Base-by-base conservation (phyloP, 2,329 filamentous ascomycete genomes). In the Ascochyta rabiei region DNA sequence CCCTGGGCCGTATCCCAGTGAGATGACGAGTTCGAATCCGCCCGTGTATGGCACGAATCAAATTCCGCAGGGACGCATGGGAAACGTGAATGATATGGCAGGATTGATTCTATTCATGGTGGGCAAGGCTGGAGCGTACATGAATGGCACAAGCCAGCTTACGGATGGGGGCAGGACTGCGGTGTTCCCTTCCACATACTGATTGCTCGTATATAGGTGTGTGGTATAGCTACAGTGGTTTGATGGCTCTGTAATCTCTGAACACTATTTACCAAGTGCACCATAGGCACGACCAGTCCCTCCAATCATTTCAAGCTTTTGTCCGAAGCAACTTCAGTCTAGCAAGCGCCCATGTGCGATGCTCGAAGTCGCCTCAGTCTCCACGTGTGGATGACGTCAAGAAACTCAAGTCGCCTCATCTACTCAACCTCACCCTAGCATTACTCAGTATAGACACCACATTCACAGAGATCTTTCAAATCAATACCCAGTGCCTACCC, bases 121-220 rank as follows among this genome's bases (percentile, higher is more conserved):
- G 9, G 77, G 79, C 3, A 80, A 79, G 35, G 78, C 77, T 6
- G 81, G 81, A 1, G 76, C 75, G 12, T 86, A 84, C 68, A 74
- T 81, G 45, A 85, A 85, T 67, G 84, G 84, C 0, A 78, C 73
- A 49, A 74, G 82, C 15, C 76, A 81, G 46, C 67, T 83, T 2
- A 75, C 77, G 7, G 79, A 81, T 69, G 79, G 79, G 1, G 79
- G 79, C 6, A 69, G 78, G 48, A 48, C 72, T 44, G 55, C 65
- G 0, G 70, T 75, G 8, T 71, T 70, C 45, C 74, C 74, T 4
- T 59, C 64, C 21, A 70, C 66, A 1, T 76, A 76, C 51, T 77
- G 61, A 52, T 34, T 6, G 31, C 28, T 30, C 28, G 8, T 28
- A 28, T 28, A 8, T 28, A 10, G 7, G 10, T 28, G 10, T 10